These are phyloP conservation scores for Xylaria flabelliformis DNA, from an alignment of 495 filamentous ascomycete genomes.

Conservation along the genomic window DNA sequence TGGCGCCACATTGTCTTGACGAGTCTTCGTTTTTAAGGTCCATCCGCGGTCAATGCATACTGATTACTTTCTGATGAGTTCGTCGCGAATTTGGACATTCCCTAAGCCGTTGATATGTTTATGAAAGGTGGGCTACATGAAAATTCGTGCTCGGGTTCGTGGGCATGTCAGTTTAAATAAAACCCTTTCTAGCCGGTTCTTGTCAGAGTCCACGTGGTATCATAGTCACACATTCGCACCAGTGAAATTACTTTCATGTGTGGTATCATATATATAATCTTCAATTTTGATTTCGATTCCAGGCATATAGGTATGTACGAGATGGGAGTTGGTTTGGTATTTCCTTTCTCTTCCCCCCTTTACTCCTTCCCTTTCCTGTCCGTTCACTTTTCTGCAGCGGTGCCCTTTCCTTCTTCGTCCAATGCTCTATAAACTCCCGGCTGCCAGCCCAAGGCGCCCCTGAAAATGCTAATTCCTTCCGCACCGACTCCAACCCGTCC, in stretches of 20 bases:
- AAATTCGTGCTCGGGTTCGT: neutral
- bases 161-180: too few relatives aligned
- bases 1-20: neutral
- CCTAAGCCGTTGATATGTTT: neutral
- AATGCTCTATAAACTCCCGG: neutral
- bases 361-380: neutral
- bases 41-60: neutral
- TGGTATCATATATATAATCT: neutral
- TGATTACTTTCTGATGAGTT: neutral
- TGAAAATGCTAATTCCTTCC: neutral
- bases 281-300: constrained; percentile 3
- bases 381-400: neutral
- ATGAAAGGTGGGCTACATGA: neutral
- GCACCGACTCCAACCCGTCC: neutral
- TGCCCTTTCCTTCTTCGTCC: neutral
- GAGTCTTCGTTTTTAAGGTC: neutral
- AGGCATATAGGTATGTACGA: neutral
- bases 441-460: neutral
- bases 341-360: neutral
- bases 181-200: neutral
- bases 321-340: neutral
- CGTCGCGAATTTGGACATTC: neutral
- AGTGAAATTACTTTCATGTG: neutral
- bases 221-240: too few relatives aligned
- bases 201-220: neutral